Conservation (phyloP, 176 grass and related monocot species). For the Carex parvula region DNA sequence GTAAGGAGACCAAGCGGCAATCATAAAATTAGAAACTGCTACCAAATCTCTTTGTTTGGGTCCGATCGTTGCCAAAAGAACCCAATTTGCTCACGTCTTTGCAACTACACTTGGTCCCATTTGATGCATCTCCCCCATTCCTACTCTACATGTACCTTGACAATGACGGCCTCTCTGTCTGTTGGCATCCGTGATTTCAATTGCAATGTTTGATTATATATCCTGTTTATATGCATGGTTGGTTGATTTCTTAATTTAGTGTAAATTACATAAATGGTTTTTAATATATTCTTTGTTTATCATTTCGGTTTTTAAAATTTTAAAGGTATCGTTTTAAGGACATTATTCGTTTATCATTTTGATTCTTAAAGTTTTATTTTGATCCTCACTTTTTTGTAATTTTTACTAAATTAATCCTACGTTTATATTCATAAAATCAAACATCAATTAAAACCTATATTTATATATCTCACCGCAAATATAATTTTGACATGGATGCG, state of each 20-base stretch:
- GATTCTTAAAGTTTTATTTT: no score
- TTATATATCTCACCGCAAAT: no score
- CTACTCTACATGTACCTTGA: constrained; percentile 17
- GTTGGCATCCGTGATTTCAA: background rate
- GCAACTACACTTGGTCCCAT: constrained; percentile 13
- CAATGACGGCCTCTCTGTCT: background rate
- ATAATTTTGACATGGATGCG: no score
- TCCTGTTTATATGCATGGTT: background rate
- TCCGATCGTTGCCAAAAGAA: constrained; percentile 3
- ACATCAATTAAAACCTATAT: no score
- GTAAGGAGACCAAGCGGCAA: background rate
- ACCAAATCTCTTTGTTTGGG: constrained; percentile 25
- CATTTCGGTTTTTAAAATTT: no score
- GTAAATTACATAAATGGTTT: no score
- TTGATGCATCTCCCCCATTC: background rate
- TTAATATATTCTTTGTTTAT: no score
- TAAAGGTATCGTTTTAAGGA: no score
- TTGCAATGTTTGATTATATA: background rate
- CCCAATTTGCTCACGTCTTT: constrained; percentile 6
- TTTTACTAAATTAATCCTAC: no score
- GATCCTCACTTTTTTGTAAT: no score
- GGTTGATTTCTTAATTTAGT: background rate
- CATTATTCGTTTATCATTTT: no score
- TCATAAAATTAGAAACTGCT: constrained; percentile 2
- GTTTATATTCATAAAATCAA: no score